Conservation (phyloP, 257 asterid species). For the Perilla frutescens region DNA sequence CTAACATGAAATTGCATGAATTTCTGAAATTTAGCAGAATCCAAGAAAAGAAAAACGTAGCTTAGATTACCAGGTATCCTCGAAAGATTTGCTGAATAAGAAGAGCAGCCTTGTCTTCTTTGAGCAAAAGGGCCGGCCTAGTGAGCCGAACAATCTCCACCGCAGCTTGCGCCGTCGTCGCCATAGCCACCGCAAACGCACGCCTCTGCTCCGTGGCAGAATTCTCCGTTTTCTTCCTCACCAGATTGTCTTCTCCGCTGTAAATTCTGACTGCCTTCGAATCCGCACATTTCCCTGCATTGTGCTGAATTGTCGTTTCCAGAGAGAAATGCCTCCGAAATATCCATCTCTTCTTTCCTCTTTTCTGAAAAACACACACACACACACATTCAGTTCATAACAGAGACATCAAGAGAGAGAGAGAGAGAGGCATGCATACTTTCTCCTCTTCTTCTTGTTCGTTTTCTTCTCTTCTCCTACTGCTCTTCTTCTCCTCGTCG, state of each 20-base stretch:
- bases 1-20: conserved; percentile 2
- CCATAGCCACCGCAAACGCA: conserved; percentile 55
- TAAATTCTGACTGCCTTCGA: conserved; percentile 23
- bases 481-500: conserved; percentile 45
- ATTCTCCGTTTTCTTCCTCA: conserved; percentile 21
- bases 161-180: conserved; percentile 60
- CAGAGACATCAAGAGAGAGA: not conserved
- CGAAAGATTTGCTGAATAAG: conserved; percentile 75
- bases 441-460: conserved; percentile 60
- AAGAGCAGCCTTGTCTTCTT: conserved; percentile 55
- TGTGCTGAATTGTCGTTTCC: conserved; percentile 71
- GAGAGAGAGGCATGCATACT: conserved; percentile 37
- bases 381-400: not conserved
- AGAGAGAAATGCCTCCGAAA: conserved; percentile 47
- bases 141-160: conserved; percentile 53
- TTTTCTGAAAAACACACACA: conserved; percentile 50
- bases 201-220: conserved; percentile 28
- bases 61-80: conserved; percentile 72
- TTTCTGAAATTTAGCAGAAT: not conserved
- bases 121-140: conserved; percentile 33
- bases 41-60: not conserved
- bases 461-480: conserved; percentile 47
- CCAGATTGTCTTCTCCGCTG: conserved; percentile 28
- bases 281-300: conserved; percentile 34
- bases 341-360: conserved; percentile 77